Evolutionary conservation across 306 rosid species (phyloP), one percentile per base, ranked within the genome.

Genomic region (Quercus glauca): DNA sequence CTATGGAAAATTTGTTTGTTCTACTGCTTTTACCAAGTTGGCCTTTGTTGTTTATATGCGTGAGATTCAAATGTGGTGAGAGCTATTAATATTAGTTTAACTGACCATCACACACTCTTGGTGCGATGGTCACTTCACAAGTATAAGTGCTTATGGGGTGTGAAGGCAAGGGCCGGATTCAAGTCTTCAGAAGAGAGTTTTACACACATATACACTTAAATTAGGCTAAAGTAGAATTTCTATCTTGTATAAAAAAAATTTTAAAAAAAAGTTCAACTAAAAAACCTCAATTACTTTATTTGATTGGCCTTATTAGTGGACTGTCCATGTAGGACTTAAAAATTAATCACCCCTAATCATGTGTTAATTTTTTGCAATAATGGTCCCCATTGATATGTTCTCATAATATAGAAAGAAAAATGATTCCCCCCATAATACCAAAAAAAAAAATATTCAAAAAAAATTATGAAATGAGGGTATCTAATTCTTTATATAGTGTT

Each of bases 141-240:
- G 0, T 35, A 35, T 35, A 6, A 35, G 0, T 35, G 9, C 8
- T 35, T 35, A 0, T 35, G 0, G 2, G 2, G 0, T 35, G 0
- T 35, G 0, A 0, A 0, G 0, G 0, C 0, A 35, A 35, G 0
- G 0, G 0, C 0, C 0, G 8, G 2, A 35, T 35, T 35, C 2
- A 35, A 35, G 9, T 1, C 0, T 35, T 0, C 8, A 35, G 0
- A 0, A 35, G 0, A 1, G 0, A 35, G 2, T 0, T 35, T 35
- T 0, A 35, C 2, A 35, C 9, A 35, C 9, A 35, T 35, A 6
- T 35, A 35, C 0, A 35, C 41, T 35, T 6, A 35, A 0, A 35
- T 35, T 35, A 35, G 0, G 0, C 0, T 35, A 35, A 35, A 35
- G 9, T 35, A 35, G 0, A 35, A 35, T 6, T 35, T 35, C 2